Percentiles rank a stretch among this genome's conserved stretches.
Conservation (phyloP, 2,329 filamentous ascomycete species). For the Colletotrichum sp. region DNA sequence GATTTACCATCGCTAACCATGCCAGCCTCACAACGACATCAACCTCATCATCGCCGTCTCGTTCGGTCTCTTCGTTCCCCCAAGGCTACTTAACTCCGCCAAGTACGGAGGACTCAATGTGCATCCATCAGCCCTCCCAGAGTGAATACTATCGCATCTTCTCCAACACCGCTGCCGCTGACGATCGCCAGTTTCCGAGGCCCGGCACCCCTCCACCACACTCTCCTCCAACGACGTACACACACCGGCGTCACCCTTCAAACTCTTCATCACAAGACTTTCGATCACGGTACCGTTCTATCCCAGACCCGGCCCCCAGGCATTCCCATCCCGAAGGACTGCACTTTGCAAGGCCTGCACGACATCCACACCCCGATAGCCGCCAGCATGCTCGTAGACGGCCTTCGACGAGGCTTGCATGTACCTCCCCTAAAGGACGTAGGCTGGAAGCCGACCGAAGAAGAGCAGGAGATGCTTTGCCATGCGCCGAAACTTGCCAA, state of each 20-base stretch:
- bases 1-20: not conserved
- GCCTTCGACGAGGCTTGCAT: slow-evolving; percentile 68
- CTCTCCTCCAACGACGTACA: slow-evolving; percentile 67
- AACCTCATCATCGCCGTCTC: slow-evolving; percentile 92
- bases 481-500: slow-evolving; percentile 78
- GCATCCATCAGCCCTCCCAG: slow-evolving; percentile 88
- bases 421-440: slow-evolving; percentile 61
- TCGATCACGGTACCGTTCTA: slow-evolving; percentile 82
- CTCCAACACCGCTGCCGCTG: not conserved
- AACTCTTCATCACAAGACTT: slow-evolving; percentile 76
- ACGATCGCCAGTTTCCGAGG: slow-evolving; percentile 70
- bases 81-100: slow-evolving; percentile 70
- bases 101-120: slow-evolving; percentile 91
- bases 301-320: slow-evolving; percentile 69
- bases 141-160: slow-evolving; percentile 52
- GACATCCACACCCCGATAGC: slow-evolving; percentile 66
- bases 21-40: slow-evolving; percentile 61
- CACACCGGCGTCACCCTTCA: slow-evolving; percentile 83
- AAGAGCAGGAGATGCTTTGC: slow-evolving; percentile 23
- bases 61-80: slow-evolving; percentile 89
- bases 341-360: slow-evolving; percentile 46
- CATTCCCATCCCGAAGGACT: slow-evolving; percentile 51
- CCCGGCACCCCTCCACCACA: slow-evolving; percentile 84
- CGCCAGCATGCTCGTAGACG: slow-evolving; percentile 72
- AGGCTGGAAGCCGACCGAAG: slow-evolving; percentile 29